Percentiles rank a stretch among this genome's conserved stretches.
Evolutionary conservation across 1,284 basidiomycete genomes (phyloP).

Genomic region (Pisolithus thermaeus): DNA sequence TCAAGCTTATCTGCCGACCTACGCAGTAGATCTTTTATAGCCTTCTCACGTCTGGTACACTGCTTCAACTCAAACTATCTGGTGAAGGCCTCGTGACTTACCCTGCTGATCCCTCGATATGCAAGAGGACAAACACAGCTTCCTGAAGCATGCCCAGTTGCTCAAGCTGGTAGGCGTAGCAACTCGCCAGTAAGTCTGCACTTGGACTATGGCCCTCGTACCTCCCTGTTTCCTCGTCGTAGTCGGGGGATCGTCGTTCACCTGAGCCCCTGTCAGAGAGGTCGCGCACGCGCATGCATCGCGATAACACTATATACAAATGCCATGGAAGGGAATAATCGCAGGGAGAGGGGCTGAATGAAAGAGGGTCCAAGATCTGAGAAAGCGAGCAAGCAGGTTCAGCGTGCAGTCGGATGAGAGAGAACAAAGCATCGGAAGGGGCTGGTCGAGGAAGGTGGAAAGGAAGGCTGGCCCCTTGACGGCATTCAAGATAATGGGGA

Average conservation of each 20-base stretch:
- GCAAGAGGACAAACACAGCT: slow-evolving; percentile 85
- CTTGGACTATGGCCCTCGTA: slow-evolving; percentile 72
- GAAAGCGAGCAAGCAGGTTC: slow-evolving; percentile 63
- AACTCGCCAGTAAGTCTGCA: slow-evolving; percentile 78
- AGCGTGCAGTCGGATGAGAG: slow-evolving; percentile 77
- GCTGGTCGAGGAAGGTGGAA: slow-evolving; percentile 26
- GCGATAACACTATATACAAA: slow-evolving; percentile 82
- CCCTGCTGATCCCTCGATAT: slow-evolving; percentile 78
- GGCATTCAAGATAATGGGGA: slow-evolving; percentile 60
- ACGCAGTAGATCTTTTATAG: slow-evolving; percentile 76
- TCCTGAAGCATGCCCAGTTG: slow-evolving; percentile 76
- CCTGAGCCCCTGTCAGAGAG: slow-evolving; percentile 71
- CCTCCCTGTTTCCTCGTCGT: slow-evolving; percentile 39
- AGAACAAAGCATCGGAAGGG: slow-evolving; percentile 70
- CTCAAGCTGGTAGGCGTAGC: slow-evolving; percentile 88
- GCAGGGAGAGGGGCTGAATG: slow-evolving; percentile 69
- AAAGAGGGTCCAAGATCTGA: slow-evolving; percentile 57
- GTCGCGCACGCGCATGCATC: slow-evolving; percentile 78
- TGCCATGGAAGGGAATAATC: slow-evolving; percentile 93
- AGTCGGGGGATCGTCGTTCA: slow-evolving; percentile 28
- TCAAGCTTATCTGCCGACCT: slow-evolving; percentile 68
- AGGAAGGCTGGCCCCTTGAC: slow-evolving; percentile 28
- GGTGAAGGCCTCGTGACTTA: slow-evolving; percentile 33
- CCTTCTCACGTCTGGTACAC: slow-evolving; percentile 61
- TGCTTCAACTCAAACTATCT: slow-evolving; percentile 1